These are phyloP conservation scores for Onygenales sp. DNA, from an alignment of 2,329 filamentous ascomycete species.

Conservation along the genomic window DNA sequence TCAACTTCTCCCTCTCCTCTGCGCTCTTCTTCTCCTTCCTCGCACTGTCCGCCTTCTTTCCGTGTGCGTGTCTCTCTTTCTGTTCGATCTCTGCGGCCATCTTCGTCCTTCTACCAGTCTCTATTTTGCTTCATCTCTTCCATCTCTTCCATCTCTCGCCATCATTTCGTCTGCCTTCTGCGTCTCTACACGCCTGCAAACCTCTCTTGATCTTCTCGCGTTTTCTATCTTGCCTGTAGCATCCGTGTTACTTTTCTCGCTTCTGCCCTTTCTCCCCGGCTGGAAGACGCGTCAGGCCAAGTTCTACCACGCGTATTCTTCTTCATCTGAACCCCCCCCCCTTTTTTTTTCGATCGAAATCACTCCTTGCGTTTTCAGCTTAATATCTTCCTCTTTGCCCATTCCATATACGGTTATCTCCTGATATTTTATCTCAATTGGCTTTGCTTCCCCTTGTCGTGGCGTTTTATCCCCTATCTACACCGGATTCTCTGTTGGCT, in stretches of 20 bases:
- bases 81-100: conserved; percentile 13
- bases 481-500: no score
- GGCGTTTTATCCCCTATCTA: no score
- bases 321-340: background rate
- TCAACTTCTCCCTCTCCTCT: conserved; percentile 5
- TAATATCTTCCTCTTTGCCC: background rate
- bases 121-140: conserved; percentile 13
- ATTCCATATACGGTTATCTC: no score
- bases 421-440: no score
- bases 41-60: conserved; percentile 5
- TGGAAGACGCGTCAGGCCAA: background rate
- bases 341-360: background rate
- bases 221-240: background rate
- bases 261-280: no score
- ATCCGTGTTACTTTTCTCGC: no score
- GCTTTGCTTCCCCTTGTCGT: background rate
- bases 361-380: background rate
- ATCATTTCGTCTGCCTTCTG: conserved; percentile 8
- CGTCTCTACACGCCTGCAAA: conserved; percentile 6
- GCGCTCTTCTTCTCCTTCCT: background rate
- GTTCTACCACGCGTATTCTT: background rate
- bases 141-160: conserved; percentile 8
- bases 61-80: conserved; percentile 13
- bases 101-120: conserved; percentile 17
- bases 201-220: background rate